Conservation (phyloP, 2,329 filamentous ascomycete genomes). For the Aspergillus hiratsukae region DNA sequence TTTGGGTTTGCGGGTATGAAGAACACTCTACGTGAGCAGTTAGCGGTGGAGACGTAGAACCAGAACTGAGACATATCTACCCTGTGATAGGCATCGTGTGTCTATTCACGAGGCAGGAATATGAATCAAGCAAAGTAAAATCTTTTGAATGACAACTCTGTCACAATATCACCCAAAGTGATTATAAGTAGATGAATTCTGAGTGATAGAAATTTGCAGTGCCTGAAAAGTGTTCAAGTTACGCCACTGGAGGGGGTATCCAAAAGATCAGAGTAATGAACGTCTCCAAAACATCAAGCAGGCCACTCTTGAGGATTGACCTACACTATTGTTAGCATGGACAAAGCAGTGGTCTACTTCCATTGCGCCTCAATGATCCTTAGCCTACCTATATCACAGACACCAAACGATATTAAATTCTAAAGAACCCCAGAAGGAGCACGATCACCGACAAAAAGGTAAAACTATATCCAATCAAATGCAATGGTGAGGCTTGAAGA, state of each 20-base stretch:
- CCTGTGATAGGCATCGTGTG: slow-evolving; percentile 32
- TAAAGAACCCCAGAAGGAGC: not conserved
- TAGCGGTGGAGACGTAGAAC: not conserved
- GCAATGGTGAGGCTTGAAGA: not conserved
- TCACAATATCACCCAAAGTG: not conserved
- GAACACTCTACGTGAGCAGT: slow-evolving; percentile 32
- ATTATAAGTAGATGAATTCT: not conserved
- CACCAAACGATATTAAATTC: not conserved
- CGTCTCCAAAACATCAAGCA: not conserved
- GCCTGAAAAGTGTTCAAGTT: not conserved
- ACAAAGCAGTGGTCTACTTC: not conserved
- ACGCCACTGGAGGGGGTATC: not conserved
- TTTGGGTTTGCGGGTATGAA: slow-evolving; percentile 41
- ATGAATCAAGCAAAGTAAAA: too few species aligned
- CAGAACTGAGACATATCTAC: slow-evolving; percentile 16
- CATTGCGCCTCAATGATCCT: not conserved
- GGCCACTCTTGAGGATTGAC: not conserved
- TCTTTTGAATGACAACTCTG: not conserved
- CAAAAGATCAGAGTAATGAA: not conserved
- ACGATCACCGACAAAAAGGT: not conserved
- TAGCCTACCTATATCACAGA: not conserved
- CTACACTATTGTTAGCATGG: not conserved
- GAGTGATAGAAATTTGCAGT: not conserved
- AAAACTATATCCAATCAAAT: not conserved
- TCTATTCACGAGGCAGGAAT: not conserved